These are phyloP conservation scores for Herpetospermum pedunculosum DNA, from an alignment of 306 rosid genomes.

Conservation along the genomic window DNA sequence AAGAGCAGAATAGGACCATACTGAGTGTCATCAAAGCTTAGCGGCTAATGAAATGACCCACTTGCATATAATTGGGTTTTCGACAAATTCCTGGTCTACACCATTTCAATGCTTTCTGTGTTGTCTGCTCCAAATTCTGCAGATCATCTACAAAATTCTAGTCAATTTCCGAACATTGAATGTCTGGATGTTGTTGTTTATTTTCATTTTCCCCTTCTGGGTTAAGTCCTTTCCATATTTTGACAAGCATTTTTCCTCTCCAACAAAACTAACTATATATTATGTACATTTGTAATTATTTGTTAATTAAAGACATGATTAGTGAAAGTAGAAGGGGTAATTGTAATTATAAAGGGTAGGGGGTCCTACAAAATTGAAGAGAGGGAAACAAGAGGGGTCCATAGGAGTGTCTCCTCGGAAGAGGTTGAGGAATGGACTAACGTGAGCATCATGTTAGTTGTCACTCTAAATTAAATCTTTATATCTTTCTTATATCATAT, in stretches of 20 bases:
- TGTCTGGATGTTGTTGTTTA: not conserved
- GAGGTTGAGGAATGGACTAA: slow-evolving; percentile 36
- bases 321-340: not conserved
- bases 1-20: not conserved
- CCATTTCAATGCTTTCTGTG: not conserved
- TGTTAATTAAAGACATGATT: not conserved
- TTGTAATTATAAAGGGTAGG: not conserved
- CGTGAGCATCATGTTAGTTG: slow-evolving; percentile 75
- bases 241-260: not conserved
- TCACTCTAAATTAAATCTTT: no score
- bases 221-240: slow-evolving; percentile 3
- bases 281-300: not conserved
- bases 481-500: no score
- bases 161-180: not conserved
- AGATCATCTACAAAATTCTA: not conserved
- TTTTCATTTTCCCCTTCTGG: not conserved
- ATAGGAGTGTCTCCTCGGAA: slow-evolving; percentile 41
- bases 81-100: slow-evolving; percentile 10
- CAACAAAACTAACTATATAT: not conserved
- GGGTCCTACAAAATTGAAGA: slow-evolving; percentile 42
- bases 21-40: not conserved
- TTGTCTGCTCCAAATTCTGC: not conserved
- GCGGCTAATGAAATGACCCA: slow-evolving; percentile 1
- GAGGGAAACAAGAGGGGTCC: slow-evolving; percentile 44
- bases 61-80: slow-evolving; percentile 1